A percentile compares a stretch with the other conserved stretches of the same genome.
Evolutionary conservation across 805 yeast species (phyloP).

Genomic region (Cyberlindnera mycetangii): DNA sequence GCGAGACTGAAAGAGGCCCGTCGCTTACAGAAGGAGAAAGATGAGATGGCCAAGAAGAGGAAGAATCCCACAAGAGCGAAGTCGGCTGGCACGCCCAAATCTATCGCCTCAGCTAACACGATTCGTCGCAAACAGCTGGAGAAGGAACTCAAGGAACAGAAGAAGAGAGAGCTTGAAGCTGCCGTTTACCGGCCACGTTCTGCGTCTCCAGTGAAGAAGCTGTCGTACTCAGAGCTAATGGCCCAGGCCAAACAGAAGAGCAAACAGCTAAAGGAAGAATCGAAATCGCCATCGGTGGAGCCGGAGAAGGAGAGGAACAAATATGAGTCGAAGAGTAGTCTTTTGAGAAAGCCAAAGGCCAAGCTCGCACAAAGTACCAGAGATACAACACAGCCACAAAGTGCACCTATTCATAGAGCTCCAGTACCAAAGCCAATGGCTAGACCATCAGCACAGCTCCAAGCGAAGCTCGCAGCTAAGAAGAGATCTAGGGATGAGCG

Average conservation of each 20-base stretch:
- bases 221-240: slow-evolving; percentile 56
- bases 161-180: slow-evolving; percentile 2
- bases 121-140: slow-evolving; percentile 7
- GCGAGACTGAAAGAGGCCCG: slow-evolving; percentile 65
- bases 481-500: slow-evolving; percentile 24
- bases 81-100: neutral
- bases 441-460: slow-evolving; percentile 54
- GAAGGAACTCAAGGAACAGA: slow-evolving; percentile 7
- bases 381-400: neutral
- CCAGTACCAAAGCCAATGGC: slow-evolving; percentile 36
- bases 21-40: slow-evolving; percentile 44
- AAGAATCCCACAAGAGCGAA: slow-evolving; percentile 3
- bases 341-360: slow-evolving; percentile 6
- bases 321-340: slow-evolving; percentile 12
- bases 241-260: slow-evolving; percentile 47
- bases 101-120: slow-evolving; percentile 16
- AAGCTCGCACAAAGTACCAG: neutral
- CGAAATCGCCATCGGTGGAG: slow-evolving; percentile 22
- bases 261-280: slow-evolving; percentile 9
- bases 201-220: slow-evolving; percentile 36
- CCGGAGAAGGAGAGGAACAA: slow-evolving; percentile 10
- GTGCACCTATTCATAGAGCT: neutral
- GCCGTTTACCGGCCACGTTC: neutral
- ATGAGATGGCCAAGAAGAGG: slow-evolving; percentile 21
- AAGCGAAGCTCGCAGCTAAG: slow-evolving; percentile 40